Percentiles rank a stretch among this genome's conserved stretches.
phyloP scores from a whole-genome alignment of 345 rosid species.

The Arabidopsis thaliana region TAIR10.1 NC_003071.7:15584001-15584500 shows the following conservation, averaged over 20 bases:
- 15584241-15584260: constrained; percentile 63
- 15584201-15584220: constrained; percentile 45
- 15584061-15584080: constrained; percentile 40
- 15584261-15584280: constrained; percentile 83
- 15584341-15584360: constrained; percentile 31
- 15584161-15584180: constrained; percentile 48
- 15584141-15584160: constrained; percentile 40
- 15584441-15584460: constrained; percentile 40
- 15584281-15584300: constrained; percentile 94
- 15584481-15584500: constrained; percentile 22
- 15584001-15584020: constrained; percentile 10
- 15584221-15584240: constrained; percentile 53
- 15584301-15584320: constrained; percentile 49
- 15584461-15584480: constrained; percentile 21
- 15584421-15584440: constrained; percentile 28
- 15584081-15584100: constrained; percentile 30
- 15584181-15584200: constrained; percentile 49
- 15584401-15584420: constrained; percentile 45
- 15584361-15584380: constrained; percentile 34
- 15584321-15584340: constrained; percentile 30
- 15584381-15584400: constrained; percentile 39
- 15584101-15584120: constrained; percentile 41
- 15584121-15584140: constrained; percentile 49
- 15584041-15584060: constrained; percentile 90
- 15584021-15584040: constrained; percentile 53